Evolutionary conservation across 176 grass and related monocot genomes (phyloP).

Genomic region (Cenchrus purpureus): DNA sequence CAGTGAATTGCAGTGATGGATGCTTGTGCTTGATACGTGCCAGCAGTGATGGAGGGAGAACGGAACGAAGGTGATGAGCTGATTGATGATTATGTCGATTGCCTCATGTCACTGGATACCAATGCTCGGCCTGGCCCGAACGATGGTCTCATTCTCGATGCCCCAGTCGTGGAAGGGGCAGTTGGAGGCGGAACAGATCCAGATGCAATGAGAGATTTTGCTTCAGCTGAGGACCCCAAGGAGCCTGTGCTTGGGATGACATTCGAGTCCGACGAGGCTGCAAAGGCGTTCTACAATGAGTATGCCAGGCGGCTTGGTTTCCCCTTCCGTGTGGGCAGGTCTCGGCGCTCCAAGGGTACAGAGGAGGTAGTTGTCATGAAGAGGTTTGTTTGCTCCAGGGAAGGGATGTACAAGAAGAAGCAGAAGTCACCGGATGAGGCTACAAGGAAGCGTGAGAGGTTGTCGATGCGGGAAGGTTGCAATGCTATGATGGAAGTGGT

Average conservation of each 20-base stretch:
- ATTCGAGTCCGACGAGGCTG: constrained; percentile 77
- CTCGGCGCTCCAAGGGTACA: constrained; percentile 76
- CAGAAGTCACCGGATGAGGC: constrained; percentile 41
- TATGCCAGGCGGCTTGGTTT: constrained; percentile 76
- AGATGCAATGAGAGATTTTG: constrained; percentile 43
- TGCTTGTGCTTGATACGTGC: constrained; percentile 11
- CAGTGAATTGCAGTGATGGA: background rate
- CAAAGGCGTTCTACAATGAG: constrained; percentile 87
- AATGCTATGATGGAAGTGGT: constrained; percentile 99
- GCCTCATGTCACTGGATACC: constrained; percentile 86
- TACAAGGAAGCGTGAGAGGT: constrained; percentile 70
- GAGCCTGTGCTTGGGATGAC: constrained; percentile 72
- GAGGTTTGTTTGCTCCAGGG: constrained; percentile 92
- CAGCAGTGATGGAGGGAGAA: constrained; percentile 60
- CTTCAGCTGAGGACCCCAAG: constrained; percentile 39
- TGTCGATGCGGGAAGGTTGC: constrained; percentile 93
- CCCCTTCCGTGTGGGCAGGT: constrained; percentile 82
- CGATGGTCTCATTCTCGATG: constrained; percentile 48
- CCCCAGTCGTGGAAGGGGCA: constrained; percentile 31
- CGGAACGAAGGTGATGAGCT: constrained; percentile 61
- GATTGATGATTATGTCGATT: constrained; percentile 86
- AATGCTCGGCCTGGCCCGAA: constrained; percentile 48
- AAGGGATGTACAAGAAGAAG: constrained; percentile 78
- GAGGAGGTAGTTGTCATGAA: constrained; percentile 95
- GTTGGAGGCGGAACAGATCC: constrained; percentile 23